A percentile compares a stretch with the other conserved stretches of the same genome.
phyloP scores from a whole-genome alignment of 2,329 filamentous ascomycete species.

The Shiraia bambusicola region DNA sequence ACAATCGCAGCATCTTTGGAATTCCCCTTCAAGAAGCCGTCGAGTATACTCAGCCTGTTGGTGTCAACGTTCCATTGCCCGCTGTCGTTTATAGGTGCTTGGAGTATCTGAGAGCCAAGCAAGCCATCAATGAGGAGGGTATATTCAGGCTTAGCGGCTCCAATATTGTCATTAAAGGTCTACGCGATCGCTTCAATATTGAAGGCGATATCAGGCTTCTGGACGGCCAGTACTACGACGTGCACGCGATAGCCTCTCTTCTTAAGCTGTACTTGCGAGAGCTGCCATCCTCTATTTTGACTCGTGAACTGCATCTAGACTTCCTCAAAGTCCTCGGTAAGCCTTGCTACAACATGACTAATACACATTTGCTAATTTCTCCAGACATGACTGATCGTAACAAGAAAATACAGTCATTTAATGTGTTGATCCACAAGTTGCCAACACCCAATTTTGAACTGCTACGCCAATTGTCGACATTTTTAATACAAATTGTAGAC shows the following conservation, averaged over 20 bases:
- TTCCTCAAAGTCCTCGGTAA: slow-evolving; percentile 76
- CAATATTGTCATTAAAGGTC: slow-evolving; percentile 85
- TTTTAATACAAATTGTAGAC: slow-evolving; percentile 89
- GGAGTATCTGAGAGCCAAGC: slow-evolving; percentile 83
- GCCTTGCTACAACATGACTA: slow-evolving; percentile 14
- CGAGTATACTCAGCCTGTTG: slow-evolving; percentile 71
- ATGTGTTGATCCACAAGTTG: slow-evolving; percentile 75
- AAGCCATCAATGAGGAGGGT: slow-evolving; percentile 82
- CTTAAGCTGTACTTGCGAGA: slow-evolving; percentile 94
- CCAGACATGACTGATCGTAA: slow-evolving; percentile 69
- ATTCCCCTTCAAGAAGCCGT: slow-evolving; percentile 84
- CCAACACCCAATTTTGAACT: slow-evolving; percentile 79
- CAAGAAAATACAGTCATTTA: slow-evolving; percentile 76
- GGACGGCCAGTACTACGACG: slow-evolving; percentile 86
- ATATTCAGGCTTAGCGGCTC: slow-evolving; percentile 98
- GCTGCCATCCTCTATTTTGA: slow-evolving; percentile 86
- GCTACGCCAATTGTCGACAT: slow-evolving; percentile 80
- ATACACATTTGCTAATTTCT: slow-evolving; percentile 21
- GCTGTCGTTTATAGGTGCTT: slow-evolving; percentile 95
- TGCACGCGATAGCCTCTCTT: slow-evolving; percentile 91
- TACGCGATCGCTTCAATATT: slow-evolving; percentile 89
- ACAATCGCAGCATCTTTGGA: slow-evolving; percentile 71
- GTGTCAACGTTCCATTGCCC: slow-evolving; percentile 74
- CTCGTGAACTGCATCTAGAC: slow-evolving; percentile 83
- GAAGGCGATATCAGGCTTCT: slow-evolving; percentile 90